Percentiles rank a stretch among this genome's conserved stretches.
Evolutionary conservation across 352 stramenopile genomes (phyloP).

Genomic region (Pythium sukuiense): DNA sequence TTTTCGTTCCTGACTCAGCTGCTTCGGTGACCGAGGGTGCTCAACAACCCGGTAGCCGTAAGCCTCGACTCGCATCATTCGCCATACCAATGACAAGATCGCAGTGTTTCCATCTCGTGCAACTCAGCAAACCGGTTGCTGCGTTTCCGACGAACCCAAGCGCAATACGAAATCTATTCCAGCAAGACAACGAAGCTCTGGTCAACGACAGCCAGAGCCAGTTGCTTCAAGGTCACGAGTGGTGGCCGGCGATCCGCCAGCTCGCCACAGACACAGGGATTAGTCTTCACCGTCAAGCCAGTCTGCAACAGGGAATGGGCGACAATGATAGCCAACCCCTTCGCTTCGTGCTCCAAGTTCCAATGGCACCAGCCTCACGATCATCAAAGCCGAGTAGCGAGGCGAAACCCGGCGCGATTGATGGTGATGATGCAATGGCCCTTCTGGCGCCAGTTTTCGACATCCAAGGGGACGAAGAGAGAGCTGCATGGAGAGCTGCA

Average conservation of each 20-base stretch:
- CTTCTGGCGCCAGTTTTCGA: conserved; percentile 15
- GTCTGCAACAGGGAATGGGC: not conserved
- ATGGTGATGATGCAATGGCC: conserved; percentile 11
- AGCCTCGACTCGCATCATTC: conserved; percentile 5
- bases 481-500: conserved; percentile 28
- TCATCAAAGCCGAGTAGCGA: not conserved
- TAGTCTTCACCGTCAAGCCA: not conserved
- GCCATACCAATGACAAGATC: conserved; percentile 9
- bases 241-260: conserved; percentile 17
- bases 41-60: not conserved
- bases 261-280: conserved; percentile 6
- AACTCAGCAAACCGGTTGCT: conserved; percentile 20
- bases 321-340: conserved; percentile 4
- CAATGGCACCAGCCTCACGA: not conserved
- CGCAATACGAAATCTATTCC: conserved; percentile 15
- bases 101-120: conserved; percentile 21
- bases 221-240: conserved; percentile 13
- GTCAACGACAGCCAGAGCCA: not conserved
- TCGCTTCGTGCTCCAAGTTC: conserved; percentile 16
- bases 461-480: not conserved
- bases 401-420: not conserved
- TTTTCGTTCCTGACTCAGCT: conserved; percentile 4
- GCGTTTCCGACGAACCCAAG: conserved; percentile 20
- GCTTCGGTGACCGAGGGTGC: not conserved
- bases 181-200: not conserved